These are phyloP conservation scores for Pyronema domesticum DNA, from an alignment of 495 filamentous ascomycete genomes.

Conservation along the genomic window DNA sequence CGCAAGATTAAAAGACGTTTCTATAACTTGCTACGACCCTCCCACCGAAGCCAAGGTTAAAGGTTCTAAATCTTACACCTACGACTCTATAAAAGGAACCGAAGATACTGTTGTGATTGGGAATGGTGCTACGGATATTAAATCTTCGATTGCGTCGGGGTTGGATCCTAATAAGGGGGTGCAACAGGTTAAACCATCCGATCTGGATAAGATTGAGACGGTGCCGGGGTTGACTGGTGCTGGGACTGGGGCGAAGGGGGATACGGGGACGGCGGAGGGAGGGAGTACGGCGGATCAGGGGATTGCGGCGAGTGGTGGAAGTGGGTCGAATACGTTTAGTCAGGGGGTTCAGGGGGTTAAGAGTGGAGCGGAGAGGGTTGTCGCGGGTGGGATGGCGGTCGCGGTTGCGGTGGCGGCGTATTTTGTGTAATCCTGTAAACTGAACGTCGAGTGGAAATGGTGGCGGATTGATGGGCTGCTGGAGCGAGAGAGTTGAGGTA, in stretches of 20 bases:
- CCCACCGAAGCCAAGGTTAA: slow-evolving; percentile 35
- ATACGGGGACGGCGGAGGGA: neutral
- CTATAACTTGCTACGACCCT: slow-evolving; percentile 68
- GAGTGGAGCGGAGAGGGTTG: slow-evolving; percentile 29
- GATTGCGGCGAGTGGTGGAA: slow-evolving; percentile 25
- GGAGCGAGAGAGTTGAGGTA: no score
- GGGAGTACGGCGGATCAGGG: slow-evolving; percentile 25
- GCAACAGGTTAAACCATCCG: slow-evolving; percentile 15
- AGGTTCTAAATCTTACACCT: slow-evolving; percentile 49
- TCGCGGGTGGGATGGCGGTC: slow-evolving; percentile 38
- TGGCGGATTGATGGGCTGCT: no score
- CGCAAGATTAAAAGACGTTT: slow-evolving; percentile 58
- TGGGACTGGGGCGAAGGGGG: slow-evolving; percentile 20
- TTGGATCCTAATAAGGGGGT: slow-evolving; percentile 43
- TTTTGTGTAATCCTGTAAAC: slow-evolving; percentile 27
- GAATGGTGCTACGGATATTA: slow-evolving; percentile 55
- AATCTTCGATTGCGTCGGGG: slow-evolving; percentile 61
- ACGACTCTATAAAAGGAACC: slow-evolving; percentile 39
- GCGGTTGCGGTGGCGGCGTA: slow-evolving; percentile 38
- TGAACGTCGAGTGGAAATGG: no score
- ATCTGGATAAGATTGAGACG: slow-evolving; percentile 23
- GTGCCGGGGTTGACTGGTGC: slow-evolving; percentile 29
- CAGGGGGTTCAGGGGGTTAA: neutral
- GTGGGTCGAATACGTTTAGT: neutral
- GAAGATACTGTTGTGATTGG: slow-evolving; percentile 61